Percentiles rank a stretch among this genome's conserved stretches.
phyloP scores from a whole-genome alignment of 768 basidiomycete species.

The Gloeopeniophorella convolvens region DNA sequence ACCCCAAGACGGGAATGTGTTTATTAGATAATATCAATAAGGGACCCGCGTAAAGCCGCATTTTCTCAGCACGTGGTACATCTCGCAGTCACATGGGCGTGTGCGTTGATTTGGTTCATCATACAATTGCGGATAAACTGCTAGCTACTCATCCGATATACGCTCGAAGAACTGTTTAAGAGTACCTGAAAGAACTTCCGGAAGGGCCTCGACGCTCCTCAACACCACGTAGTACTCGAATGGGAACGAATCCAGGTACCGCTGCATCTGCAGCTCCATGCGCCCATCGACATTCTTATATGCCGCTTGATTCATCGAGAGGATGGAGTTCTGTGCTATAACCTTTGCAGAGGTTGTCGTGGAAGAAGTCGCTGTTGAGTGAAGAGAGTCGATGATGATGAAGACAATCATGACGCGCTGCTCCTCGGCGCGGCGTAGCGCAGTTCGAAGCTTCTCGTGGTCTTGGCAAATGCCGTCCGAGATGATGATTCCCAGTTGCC shows the following conservation, averaged over 20 bases:
- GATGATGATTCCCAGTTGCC: slow-evolving; percentile 98
- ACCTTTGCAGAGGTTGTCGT: neutral
- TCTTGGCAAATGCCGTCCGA: slow-evolving; percentile 99
- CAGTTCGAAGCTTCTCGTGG: slow-evolving; percentile 74
- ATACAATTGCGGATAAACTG: neutral
- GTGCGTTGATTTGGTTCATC: neutral
- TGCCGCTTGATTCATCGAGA: slow-evolving; percentile 88
- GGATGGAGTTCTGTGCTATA: slow-evolving; percentile 62
- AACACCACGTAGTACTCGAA: slow-evolving; percentile 98
- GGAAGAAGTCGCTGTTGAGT: slow-evolving; percentile 33
- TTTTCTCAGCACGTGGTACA: no score
- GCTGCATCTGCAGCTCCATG: slow-evolving; percentile 81
- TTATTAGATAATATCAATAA: no score
- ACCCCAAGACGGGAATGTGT: no score
- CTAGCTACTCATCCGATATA: slow-evolving; percentile 58
- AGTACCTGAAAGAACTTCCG: slow-evolving; percentile 82
- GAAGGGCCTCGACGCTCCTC: slow-evolving; percentile 82
- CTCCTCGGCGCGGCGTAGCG: slow-evolving; percentile 80
- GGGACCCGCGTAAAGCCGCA: no score
- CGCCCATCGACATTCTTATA: slow-evolving; percentile 75
- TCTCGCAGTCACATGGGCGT: neutral
- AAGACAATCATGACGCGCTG: slow-evolving; percentile 95
- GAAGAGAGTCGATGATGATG: slow-evolving; percentile 88
- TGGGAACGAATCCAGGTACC: slow-evolving; percentile 94
- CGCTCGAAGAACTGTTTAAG: slow-evolving; percentile 90